Conservation (phyloP, 805 yeast genomes). For the Ogataea ramenticola region DNA sequence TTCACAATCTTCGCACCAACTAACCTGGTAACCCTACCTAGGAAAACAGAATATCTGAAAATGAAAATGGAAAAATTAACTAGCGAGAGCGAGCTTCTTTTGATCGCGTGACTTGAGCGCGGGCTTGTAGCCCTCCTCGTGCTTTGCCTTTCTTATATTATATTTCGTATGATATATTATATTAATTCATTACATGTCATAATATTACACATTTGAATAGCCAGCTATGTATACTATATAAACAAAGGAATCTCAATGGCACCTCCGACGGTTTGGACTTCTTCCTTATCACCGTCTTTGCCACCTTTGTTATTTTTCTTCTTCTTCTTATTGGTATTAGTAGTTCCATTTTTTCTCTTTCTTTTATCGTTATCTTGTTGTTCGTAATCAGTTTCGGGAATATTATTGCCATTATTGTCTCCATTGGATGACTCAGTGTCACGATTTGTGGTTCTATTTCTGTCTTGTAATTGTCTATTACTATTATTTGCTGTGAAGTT, state of each 20-base stretch:
- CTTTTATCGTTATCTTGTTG: neutral
- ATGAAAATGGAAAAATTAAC: no score
- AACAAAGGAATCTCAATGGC: conserved; percentile 40
- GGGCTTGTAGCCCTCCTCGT: neutral
- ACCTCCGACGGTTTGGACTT: conserved; percentile 31
- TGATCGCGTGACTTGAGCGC: neutral
- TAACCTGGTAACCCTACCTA: no score
- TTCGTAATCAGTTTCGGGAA: neutral
- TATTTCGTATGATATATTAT: no score
- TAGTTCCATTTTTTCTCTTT: neutral
- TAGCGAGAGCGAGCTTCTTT: no score
- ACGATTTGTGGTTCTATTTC: neutral
- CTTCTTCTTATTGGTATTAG: neutral
- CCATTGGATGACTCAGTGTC: neutral
- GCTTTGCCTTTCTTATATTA: no score
- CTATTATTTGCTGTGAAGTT: neutral
- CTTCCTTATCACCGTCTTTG: neutral
- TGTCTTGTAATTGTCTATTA: neutral
- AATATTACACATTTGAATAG: no score
- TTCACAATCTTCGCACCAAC: neutral
- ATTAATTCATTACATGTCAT: no score
- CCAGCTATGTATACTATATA: conserved; percentile 14
- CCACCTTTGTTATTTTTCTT: neutral
- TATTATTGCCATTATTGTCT: neutral
- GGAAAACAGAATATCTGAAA: no score